A percentile compares a stretch with the other conserved stretches of the same genome.
Evolutionary conservation across 2,329 filamentous ascomycete species (phyloP).

Genomic region (Pyrenophora graminea): DNA sequence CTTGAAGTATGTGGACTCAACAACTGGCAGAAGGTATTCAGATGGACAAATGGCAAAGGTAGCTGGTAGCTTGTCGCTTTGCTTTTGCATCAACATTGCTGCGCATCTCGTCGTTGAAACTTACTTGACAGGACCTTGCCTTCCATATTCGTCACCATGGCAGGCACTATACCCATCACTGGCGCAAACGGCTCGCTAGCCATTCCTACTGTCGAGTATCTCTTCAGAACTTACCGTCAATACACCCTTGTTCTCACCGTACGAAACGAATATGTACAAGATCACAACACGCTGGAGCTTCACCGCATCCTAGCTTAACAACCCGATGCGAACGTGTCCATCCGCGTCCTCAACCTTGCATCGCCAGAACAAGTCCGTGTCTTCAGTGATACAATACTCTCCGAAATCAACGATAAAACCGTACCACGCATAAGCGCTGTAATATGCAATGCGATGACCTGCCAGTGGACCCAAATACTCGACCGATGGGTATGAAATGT

Average conservation of each 20-base stretch:
- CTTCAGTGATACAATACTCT: slow-evolving; percentile 15
- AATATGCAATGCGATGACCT: slow-evolving; percentile 31
- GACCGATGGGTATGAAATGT: slow-evolving; percentile 24
- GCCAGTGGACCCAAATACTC: slow-evolving; percentile 16
- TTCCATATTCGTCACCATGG: neutral
- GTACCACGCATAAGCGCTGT: slow-evolving; percentile 21
- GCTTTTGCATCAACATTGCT: too few species aligned
- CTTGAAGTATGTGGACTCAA: too few species aligned
- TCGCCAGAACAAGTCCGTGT: slow-evolving; percentile 13
- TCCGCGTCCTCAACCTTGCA: slow-evolving; percentile 25
- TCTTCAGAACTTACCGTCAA: slow-evolving; percentile 20
- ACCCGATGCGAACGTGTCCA: slow-evolving; percentile 9
- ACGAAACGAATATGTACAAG: slow-evolving; percentile 18
- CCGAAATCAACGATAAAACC: slow-evolving; percentile 11
- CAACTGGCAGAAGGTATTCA: too few species aligned
- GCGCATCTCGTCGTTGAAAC: too few species aligned
- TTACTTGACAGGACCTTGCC: too few species aligned
- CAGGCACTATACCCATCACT: slow-evolving; percentile 12
- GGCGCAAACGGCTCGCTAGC: slow-evolving; percentile 33
- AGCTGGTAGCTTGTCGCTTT: too few species aligned
- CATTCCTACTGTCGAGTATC: slow-evolving; percentile 20
- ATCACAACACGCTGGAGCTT: slow-evolving; percentile 25
- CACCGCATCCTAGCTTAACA: slow-evolving; percentile 13
- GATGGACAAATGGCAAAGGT: too few species aligned
- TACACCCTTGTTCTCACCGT: slow-evolving; percentile 25